Percentiles rank a stretch among this genome's conserved stretches.
phyloP scores from a whole-genome alignment of 352 stramenopile genomes.

The Vaucheria bursata region DNA sequence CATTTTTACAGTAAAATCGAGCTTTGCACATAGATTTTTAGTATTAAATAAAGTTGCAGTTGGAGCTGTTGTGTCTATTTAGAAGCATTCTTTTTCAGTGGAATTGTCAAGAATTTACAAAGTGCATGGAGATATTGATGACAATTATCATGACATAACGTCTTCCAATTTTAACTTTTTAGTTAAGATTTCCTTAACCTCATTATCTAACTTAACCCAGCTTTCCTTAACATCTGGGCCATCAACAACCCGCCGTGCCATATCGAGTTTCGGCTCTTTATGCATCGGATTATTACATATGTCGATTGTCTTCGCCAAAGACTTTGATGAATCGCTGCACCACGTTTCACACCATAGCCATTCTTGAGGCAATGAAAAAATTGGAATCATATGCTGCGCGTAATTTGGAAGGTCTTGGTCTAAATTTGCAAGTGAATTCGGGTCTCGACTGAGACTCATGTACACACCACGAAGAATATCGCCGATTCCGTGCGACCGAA shows the following conservation, averaged over 20 bases:
- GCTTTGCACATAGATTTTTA: too few relatives aligned
- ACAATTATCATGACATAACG: too few relatives aligned
- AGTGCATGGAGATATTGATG: too few relatives aligned
- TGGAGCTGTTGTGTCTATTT: too few relatives aligned
- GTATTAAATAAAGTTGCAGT: too few relatives aligned
- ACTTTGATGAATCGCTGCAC: conserved; percentile 97
- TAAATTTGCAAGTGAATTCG: conserved; percentile 95
- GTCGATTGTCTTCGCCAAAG: conserved; percentile 96
- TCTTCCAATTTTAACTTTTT: too few relatives aligned
- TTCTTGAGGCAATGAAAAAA: conserved; percentile 91
- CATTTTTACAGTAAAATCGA: too few relatives aligned
- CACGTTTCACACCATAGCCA: conserved; percentile 99
- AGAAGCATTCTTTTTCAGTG: too few relatives aligned
- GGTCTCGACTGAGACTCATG: conserved; percentile 90
- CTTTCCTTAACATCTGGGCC: conserved; percentile 90
- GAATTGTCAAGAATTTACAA: too few relatives aligned
- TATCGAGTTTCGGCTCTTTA: conserved; percentile 99
- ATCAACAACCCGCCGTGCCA: conserved; percentile 95
- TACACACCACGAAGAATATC: conserved; percentile 88
- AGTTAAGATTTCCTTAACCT: conserved; percentile 63
- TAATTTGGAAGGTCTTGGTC: conserved; percentile 99
- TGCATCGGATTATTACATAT: conserved; percentile 99
- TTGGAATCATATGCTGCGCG: conserved; percentile 79
- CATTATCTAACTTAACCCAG: conserved; percentile 93
- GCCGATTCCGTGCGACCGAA: conserved; percentile 82